A percentile compares a stretch with the other conserved stretches of the same genome.
phyloP scores from a whole-genome alignment of 495 filamentous ascomycete species.

The Sphaerosporella brunnea region DNA sequence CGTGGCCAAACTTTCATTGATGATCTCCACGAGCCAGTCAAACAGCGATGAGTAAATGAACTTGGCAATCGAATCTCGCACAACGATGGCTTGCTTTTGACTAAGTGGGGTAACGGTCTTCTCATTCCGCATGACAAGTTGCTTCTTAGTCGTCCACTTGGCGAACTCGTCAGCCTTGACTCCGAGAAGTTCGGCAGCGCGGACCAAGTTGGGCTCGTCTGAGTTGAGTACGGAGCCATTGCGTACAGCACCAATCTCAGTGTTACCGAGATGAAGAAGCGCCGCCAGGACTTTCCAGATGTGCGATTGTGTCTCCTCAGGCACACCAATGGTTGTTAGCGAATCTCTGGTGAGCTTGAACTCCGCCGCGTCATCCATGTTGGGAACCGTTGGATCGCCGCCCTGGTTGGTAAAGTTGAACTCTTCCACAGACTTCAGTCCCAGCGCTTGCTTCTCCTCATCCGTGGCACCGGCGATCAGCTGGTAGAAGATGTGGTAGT shows the following conservation, averaged over 20 bases:
- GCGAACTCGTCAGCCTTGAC: constrained; percentile 78
- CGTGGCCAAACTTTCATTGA: constrained; percentile 77
- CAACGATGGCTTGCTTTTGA: constrained; percentile 83
- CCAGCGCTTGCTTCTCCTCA: constrained; percentile 57
- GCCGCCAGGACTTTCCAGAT: constrained; percentile 88
- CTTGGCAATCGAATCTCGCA: constrained; percentile 94
- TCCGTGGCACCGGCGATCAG: constrained; percentile 87
- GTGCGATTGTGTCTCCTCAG: constrained; percentile 49
- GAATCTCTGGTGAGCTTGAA: constrained; percentile 77
- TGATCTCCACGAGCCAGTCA: constrained; percentile 94
- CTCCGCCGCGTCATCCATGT: constrained; percentile 89
- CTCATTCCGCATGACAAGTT: constrained; percentile 87
- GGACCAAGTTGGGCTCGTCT: constrained; percentile 60
- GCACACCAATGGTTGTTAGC: constrained; percentile 72
- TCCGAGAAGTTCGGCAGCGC: constrained; percentile 72
- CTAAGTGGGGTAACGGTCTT: constrained; percentile 94
- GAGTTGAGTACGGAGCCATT: constrained; percentile 71
- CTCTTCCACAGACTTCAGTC: constrained; percentile 64
- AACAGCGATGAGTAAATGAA: constrained; percentile 98
- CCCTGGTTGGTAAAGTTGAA: constrained; percentile 96
- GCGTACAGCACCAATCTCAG: constrained; percentile 78
- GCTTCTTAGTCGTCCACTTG: constrained; percentile 99
- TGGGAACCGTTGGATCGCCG: constrained; percentile 73
- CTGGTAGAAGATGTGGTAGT: constrained; percentile 99
- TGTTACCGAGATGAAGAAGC: constrained; percentile 84